Base-by-base conservation (phyloP, 2,329 filamentous ascomycete genomes). In the Mollisiaceae sp. region DNA sequence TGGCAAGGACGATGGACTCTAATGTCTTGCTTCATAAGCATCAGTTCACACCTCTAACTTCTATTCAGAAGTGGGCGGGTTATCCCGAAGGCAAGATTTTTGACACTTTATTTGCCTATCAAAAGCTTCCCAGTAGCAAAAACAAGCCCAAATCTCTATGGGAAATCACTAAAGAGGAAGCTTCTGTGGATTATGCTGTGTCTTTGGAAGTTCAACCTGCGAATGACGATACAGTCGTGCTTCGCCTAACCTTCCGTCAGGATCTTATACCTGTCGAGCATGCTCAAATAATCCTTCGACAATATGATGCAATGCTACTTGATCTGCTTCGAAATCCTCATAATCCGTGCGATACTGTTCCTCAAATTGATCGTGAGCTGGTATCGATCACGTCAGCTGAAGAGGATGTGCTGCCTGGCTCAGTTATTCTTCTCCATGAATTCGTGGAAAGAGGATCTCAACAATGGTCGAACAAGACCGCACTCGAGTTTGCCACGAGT, bases 61-160 rank as follows among this genome's bases (percentile, higher is more conserved):
- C 87, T 36, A 89, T 97, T 11, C 92, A 96, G 72, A 87, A 85
- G 59, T 90, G 89, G 83, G 82, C 92, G 20, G 89, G 88, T 0
- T 83, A 86, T 65, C 81, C 89, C 0, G 86, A 89, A 27, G 83
- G 86, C 8, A 80, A 84, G 0, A 81, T 95, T 0, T 97, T 97
- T 71, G 93, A 97, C 73, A 94, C 93, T 0, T 82, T 97, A 1
- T 87, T 97, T 65, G 90, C 92, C 0, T 94, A 93, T 73, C 94
- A 97, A 73, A 92, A 91, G 69, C 81, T 65, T 70, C 78, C 60
- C 20, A 69, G 41, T 62, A 65, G 41, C 57, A 66, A 70, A 1
- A 60, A 70, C 18, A 63, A 75, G 0, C 52, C 52, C 41, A 41
- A 38, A 4, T 52, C 74, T 3, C 78, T 82, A 0, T 96, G 91